Evolutionary conservation across 768 basidiomycete genomes (phyloP).

Genomic region (Podaxis pistillaris): DNA sequence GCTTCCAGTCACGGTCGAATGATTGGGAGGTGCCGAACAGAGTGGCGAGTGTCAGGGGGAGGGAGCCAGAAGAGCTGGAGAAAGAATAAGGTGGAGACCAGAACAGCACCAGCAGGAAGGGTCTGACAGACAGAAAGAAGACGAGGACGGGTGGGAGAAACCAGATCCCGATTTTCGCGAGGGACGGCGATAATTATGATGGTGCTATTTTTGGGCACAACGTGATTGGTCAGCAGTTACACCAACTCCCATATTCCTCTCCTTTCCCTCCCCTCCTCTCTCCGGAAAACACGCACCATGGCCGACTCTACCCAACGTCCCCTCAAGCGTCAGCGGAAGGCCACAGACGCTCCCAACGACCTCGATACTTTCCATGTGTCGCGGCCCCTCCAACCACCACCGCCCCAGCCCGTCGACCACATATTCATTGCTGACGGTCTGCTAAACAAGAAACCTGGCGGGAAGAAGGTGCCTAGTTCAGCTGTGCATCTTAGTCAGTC

Average conservation of each 20-base stretch:
- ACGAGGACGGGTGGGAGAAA: background rate
- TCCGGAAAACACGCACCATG: conserved; percentile 17
- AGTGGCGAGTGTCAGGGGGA: background rate
- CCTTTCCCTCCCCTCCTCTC: conserved; percentile 7
- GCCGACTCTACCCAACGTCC: conserved; percentile 29
- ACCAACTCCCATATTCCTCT: conserved; percentile 2
- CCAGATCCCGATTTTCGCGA: conserved; percentile 7
- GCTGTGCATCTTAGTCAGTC: conserved; percentile 2
- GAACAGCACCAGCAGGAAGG: background rate
- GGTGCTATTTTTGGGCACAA: background rate
- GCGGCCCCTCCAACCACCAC: conserved; percentile 22
- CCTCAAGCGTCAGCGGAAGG: conserved; percentile 47
- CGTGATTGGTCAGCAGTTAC: conserved; percentile 13
- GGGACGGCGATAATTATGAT: conserved; percentile 4
- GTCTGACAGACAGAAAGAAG: background rate
- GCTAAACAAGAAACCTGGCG: conserved; percentile 41
- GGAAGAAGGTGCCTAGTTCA: conserved; percentile 40
- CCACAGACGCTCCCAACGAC: conserved; percentile 19
- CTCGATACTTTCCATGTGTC: conserved; percentile 19
- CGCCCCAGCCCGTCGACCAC: conserved; percentile 40
- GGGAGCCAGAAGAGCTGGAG: background rate
- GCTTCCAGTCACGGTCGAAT: conserved; percentile 1
- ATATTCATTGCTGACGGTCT: conserved; percentile 52
- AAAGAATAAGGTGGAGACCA: background rate
- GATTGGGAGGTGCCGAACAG: background rate